Conservation (phyloP, 2,329 filamentous ascomycete species). For the Anisogramma anomala region DNA sequence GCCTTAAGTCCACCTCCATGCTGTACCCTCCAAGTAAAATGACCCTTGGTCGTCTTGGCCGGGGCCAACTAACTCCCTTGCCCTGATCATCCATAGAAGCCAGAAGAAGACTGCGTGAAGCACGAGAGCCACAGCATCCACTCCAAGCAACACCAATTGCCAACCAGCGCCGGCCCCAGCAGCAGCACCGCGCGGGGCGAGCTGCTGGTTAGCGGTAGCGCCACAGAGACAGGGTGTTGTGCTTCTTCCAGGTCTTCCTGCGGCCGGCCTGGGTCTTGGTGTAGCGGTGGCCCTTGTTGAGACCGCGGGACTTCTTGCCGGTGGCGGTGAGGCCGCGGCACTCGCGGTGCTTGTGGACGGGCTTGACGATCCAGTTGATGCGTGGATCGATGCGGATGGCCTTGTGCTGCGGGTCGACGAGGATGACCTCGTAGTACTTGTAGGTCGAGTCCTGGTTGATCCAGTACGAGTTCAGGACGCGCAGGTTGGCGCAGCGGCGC, state of each 20-base stretch:
- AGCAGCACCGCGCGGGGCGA: too few relatives aligned
- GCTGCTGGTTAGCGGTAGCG: slow-evolving; percentile 96
- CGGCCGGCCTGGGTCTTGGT: slow-evolving; percentile 95
- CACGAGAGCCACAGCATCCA: slow-evolving; percentile 7
- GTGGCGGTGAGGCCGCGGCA: slow-evolving; percentile 91
- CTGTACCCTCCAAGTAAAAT: slow-evolving; percentile 11
- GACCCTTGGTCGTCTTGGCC: slow-evolving; percentile 10
- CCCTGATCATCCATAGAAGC: slow-evolving; percentile 7
- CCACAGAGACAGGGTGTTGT: slow-evolving; percentile 99
- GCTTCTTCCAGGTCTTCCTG: slow-evolving; percentile 99
- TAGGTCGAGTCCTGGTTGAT: slow-evolving; percentile 99
- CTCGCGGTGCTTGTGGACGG: slow-evolving; percentile 99
- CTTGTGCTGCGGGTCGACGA: slow-evolving; percentile 99
- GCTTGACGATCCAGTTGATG: slow-evolving; percentile 99
- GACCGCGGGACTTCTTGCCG: slow-evolving; percentile 98
- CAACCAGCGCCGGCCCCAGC: too few relatives aligned
- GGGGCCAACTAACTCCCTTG: slow-evolving; percentile 7
- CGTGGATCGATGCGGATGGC: slow-evolving; percentile 97
- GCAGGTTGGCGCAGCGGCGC: slow-evolving; percentile 95
- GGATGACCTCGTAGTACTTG: slow-evolving; percentile 99
- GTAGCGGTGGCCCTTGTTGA: slow-evolving; percentile 98
- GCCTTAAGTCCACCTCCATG: slow-evolving; percentile 15
- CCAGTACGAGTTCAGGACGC: slow-evolving; percentile 99
- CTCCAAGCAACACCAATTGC: background rate
- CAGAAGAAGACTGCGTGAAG: slow-evolving; percentile 8